A percentile compares a stretch with the other conserved stretches of the same genome.
phyloP scores from a whole-genome alignment of 2,329 filamentous ascomycete genomes.

The Ophiostoma angusticollis region DNA sequence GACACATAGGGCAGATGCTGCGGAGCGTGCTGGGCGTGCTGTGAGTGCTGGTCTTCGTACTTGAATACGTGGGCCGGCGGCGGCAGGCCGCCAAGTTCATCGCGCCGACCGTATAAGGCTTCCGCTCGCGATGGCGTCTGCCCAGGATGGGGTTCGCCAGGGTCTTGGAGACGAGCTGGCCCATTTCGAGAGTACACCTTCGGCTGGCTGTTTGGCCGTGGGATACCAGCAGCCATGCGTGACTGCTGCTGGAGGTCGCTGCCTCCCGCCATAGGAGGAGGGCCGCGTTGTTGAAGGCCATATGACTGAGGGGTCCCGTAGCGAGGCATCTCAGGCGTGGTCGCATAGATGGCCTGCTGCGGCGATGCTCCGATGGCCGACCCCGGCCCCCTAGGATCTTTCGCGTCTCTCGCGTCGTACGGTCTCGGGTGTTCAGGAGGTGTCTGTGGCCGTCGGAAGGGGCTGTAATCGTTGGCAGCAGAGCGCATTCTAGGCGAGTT shows the following conservation, averaged over 20 bases:
- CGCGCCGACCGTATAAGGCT: slow-evolving; percentile 33
- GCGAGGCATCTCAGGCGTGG: slow-evolving; percentile 40
- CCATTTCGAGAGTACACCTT: slow-evolving; percentile 32
- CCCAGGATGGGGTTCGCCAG: slow-evolving; percentile 20
- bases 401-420: slow-evolving; percentile 32
- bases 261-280: slow-evolving; percentile 31
- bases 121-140: slow-evolving; percentile 11
- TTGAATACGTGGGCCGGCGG: slow-evolving; percentile 30
- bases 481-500: slow-evolving; percentile 44
- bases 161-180: slow-evolving; percentile 21
- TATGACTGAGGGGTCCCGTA: slow-evolving; percentile 49
- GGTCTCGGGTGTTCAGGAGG: slow-evolving; percentile 50
- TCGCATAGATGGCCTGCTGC: slow-evolving; percentile 32
- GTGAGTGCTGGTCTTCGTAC: slow-evolving; percentile 32
- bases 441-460: slow-evolving; percentile 56
- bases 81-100: slow-evolving; percentile 27
- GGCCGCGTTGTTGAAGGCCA: slow-evolving; percentile 32
- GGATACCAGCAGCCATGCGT: slow-evolving; percentile 24
- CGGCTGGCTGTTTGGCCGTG: slow-evolving; percentile 39
- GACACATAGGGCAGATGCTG: background rate
- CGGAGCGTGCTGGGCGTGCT: slow-evolving; percentile 27
- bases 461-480: slow-evolving; percentile 44
- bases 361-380: slow-evolving; percentile 26
- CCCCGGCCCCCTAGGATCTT: slow-evolving; percentile 28
- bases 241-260: slow-evolving; percentile 32